Evolutionary conservation across 306 rosid genomes (phyloP).

Genomic region (Vigna mungo): DNA sequence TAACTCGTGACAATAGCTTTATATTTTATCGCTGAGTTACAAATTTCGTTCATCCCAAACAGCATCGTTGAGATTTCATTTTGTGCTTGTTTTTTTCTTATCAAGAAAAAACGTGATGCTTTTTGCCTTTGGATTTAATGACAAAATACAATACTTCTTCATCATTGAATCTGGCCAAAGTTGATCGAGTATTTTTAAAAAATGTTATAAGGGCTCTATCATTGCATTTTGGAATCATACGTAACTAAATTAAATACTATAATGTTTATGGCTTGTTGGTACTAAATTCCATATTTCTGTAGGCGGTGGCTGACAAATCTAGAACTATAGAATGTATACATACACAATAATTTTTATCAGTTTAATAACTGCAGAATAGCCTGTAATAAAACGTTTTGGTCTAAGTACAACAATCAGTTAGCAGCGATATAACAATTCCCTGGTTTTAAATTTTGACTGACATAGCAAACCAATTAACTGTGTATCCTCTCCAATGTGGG

Average conservation of each 20-base stretch:
- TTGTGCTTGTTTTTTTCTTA: neutral
- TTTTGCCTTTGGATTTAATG: neutral
- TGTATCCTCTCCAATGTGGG: too few species aligned
- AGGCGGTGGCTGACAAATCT: slow-evolving; percentile 1
- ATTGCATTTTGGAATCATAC: neutral
- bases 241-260: neutral
- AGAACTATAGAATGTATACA: neutral
- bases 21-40: neutral
- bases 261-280: slow-evolving; percentile 14
- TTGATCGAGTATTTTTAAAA: neutral
- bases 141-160: neutral
- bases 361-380: too few species aligned
- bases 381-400: neutral
- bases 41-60: neutral
- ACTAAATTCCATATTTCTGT: neutral
- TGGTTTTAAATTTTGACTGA: neutral
- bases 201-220: neutral
- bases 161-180: neutral
- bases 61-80: neutral
- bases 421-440: neutral
- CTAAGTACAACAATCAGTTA: neutral
- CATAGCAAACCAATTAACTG: neutral
- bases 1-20: neutral
- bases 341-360: neutral
- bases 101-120: neutral